Percentiles rank a stretch among this genome's conserved stretches.
These are phyloP conservation scores for Vanderwaltozyma polyspora DNA, from an alignment of 805 yeast genomes.

Conservation along the genomic window DNA sequence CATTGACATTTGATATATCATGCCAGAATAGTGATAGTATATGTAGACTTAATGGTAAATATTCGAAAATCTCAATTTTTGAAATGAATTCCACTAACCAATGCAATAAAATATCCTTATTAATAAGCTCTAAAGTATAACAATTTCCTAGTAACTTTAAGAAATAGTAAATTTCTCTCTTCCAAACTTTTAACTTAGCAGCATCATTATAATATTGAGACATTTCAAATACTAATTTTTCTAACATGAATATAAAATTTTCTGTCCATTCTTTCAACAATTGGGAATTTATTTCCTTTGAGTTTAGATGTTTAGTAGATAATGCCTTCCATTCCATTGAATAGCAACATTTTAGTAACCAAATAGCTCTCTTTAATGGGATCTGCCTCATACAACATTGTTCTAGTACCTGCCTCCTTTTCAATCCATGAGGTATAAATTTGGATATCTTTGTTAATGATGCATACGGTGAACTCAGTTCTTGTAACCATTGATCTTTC, in stretches of 20 bases:
- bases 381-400: slow-evolving; percentile 55
- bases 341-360: slow-evolving; percentile 85
- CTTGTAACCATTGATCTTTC: slow-evolving; percentile 75
- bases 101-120: slow-evolving; percentile 46
- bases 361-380: slow-evolving; percentile 73
- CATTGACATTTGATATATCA: slow-evolving; percentile 40
- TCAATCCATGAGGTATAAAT: slow-evolving; percentile 83
- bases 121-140: slow-evolving; percentile 58
- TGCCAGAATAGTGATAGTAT: slow-evolving; percentile 62
- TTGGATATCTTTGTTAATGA: slow-evolving; percentile 60
- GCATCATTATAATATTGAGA: slow-evolving; percentile 20
- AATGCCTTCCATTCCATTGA: slow-evolving; percentile 47
- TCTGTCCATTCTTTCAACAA: slow-evolving; percentile 90
- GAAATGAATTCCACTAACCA: slow-evolving; percentile 51
- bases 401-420: slow-evolving; percentile 63
- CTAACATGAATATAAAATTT: slow-evolving; percentile 50
- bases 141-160: slow-evolving; percentile 51
- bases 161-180: slow-evolving; percentile 45
- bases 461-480: slow-evolving; percentile 54
- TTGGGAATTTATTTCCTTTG: slow-evolving; percentile 21
- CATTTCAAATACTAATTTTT: slow-evolving; percentile 27
- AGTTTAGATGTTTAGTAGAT: slow-evolving; percentile 7
- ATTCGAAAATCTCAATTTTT: slow-evolving; percentile 28
- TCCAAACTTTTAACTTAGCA: slow-evolving; percentile 29
- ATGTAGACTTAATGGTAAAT: slow-evolving; percentile 39